A percentile compares a stretch with the other conserved stretches of the same genome.
phyloP scores from a whole-genome alignment of 768 basidiomycete genomes.

The Psilocybe sp. region DNA sequence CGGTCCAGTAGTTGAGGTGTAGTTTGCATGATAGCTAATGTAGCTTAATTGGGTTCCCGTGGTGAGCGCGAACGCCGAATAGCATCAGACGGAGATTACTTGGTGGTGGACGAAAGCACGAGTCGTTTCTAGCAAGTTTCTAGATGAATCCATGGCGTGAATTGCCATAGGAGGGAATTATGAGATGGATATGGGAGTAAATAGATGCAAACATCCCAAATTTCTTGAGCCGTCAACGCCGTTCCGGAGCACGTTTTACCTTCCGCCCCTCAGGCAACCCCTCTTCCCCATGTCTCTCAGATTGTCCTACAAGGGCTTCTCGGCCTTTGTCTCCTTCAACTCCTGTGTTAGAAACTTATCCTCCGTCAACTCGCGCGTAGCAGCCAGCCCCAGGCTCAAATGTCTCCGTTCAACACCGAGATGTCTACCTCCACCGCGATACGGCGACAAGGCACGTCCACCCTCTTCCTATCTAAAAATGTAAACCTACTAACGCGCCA shows the following conservation, averaged over 20 bases:
- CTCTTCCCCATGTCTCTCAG: constrained; percentile 45
- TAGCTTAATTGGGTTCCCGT: background rate
- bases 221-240: constrained; percentile 18
- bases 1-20: too few species aligned
- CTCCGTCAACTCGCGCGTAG: constrained; percentile 26
- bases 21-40: constrained; percentile 2
- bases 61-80: too few species aligned
- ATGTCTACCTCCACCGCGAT: constrained; percentile 23
- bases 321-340: constrained; percentile 57
- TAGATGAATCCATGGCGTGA: too few species aligned
- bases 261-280: background rate
- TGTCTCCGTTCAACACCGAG: constrained; percentile 27
- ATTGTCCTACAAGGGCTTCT: constrained; percentile 45
- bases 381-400: constrained; percentile 37
- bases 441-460: constrained; percentile 38
- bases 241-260: constrained; percentile 7
- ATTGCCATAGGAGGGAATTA: background rate
- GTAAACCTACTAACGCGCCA: constrained; percentile 15
- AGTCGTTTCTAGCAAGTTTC: too few species aligned
- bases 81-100: too few species aligned
- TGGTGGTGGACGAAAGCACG: too few species aligned
- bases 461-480: background rate
- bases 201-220: constrained; percentile 32
- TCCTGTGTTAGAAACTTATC: constrained; percentile 45
- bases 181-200: constrained; percentile 7